Percentiles rank a stretch among this genome's conserved stretches.
Conservation (phyloP, 2,329 filamentous ascomycete species). For the Aspergillus sp. region DNA sequence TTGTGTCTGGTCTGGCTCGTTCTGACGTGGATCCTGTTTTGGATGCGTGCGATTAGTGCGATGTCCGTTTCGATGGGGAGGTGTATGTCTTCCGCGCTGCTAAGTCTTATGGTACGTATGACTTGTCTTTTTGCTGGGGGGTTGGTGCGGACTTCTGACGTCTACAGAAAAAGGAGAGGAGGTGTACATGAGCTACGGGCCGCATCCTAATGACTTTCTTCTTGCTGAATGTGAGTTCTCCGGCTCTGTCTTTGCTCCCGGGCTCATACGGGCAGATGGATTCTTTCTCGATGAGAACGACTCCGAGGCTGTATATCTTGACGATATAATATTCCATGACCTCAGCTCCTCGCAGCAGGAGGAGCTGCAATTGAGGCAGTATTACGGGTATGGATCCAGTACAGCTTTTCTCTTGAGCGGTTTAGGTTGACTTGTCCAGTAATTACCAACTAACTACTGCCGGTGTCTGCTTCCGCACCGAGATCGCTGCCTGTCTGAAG, state of each 20-base stretch:
- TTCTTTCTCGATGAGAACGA: slow-evolving; percentile 34
- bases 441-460: slow-evolving; percentile 32
- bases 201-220: slow-evolving; percentile 36
- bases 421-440: slow-evolving; percentile 12
- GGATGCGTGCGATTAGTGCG: slow-evolving; percentile 26
- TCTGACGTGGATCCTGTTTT: background rate
- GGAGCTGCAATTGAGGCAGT: slow-evolving; percentile 27
- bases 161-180: slow-evolving; percentile 31
- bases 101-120: slow-evolving; percentile 24
- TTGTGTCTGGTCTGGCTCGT: background rate
- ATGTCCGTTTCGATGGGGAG: slow-evolving; percentile 28
- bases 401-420: background rate
- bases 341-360: slow-evolving; percentile 20
- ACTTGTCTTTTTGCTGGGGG: no score
- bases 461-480: slow-evolving; percentile 35
- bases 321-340: slow-evolving; percentile 32
- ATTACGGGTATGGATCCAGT: slow-evolving; percentile 25
- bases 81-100: slow-evolving; percentile 28
- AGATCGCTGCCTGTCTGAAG: slow-evolving; percentile 32
- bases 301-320: slow-evolving; percentile 32
- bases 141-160: no score
- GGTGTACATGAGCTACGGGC: slow-evolving; percentile 36
- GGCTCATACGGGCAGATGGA: slow-evolving; percentile 24
- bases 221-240: slow-evolving; percentile 31
- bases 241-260: background rate